Base-by-base conservation (phyloP, 257 asterid genomes). In the Sherardia arvensis region DNA sequence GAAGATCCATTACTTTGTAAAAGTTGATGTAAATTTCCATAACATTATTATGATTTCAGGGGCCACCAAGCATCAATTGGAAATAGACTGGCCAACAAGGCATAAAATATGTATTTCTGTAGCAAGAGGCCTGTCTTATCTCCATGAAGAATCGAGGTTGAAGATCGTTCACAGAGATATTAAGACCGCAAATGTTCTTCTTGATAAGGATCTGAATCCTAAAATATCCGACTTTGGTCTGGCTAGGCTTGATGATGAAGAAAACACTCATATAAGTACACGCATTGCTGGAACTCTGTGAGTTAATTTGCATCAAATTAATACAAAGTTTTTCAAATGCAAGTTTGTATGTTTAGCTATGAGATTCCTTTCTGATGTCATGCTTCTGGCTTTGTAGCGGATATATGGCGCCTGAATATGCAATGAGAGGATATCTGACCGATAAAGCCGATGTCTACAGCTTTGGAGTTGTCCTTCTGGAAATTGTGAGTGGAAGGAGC, bases 211-310 rank as follows among this genome's bases (percentile, higher is more conserved):
- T 66, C 66, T 88, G 4, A 78, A 68, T 54, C 86, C 96, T 48
- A 88, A 84, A 83, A 86, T 88, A 72, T 88, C 96, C 0, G 96
- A 88, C 71, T 88, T 88, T 69, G 96, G 96, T 66, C 72, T 88
- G 72, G 96, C 95, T 27, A 88, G 82, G 81, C 96, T 88, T 21
- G 84, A 88, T 66, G 94, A 86, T 66, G 95, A 86, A 62, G 96
- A 86, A 69, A 72, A 88, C 23, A 82, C 95, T 3, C 96, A 88
- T 66, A 88, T 86, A n/a, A 86, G 92, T 78, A 84, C 96, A 0
- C 81, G 96, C 33, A 73, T 88, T 61, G 95, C 95, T 64, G 96
- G 95, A 72, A 88, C 96, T 54, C 34, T 78, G 96, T 88, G 66
- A 73, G 10, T 21, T 25, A 0, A 40, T 34, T 34, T 25, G 38